A percentile compares a stretch with the other conserved stretches of the same genome.
These are phyloP conservation scores for Catunica adiposa DNA, from an alignment of 2,329 filamentous ascomycete genomes.

Conservation along the genomic window DNA sequence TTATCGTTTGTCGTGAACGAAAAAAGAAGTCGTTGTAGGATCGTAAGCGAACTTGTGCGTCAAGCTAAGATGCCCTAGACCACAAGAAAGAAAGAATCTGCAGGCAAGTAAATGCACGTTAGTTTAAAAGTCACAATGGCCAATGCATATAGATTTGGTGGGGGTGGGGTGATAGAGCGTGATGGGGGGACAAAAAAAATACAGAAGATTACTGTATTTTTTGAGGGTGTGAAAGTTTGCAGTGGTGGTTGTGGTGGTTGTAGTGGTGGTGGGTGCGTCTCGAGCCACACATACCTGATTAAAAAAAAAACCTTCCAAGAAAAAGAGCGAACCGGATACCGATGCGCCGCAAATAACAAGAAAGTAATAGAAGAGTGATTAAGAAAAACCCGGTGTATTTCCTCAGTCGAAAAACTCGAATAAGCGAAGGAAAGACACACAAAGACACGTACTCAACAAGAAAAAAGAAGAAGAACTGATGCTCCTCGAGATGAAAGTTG, in stretches of 20 bases:
- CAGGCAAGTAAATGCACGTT: not conserved
- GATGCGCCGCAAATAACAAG: conserved; percentile 9
- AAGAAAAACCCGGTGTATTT: conserved; percentile 26
- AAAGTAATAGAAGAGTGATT: conserved; percentile 20
- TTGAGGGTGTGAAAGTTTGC: not conserved
- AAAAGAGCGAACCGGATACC: conserved; percentile 12
- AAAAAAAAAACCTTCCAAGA: conserved; percentile 7
- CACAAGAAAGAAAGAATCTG: conserved; percentile 1
- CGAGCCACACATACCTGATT: not conserved
- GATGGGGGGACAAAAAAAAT: not conserved
- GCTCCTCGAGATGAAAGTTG: conserved; percentile 18
- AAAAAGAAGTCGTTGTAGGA: conserved; percentile 17
- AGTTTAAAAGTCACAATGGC: not conserved
- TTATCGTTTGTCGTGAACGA: not conserved
- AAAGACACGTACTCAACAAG: conserved; percentile 13
- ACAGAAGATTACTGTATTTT: not conserved
- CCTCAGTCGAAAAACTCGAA: conserved; percentile 27
- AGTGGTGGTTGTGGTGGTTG: not conserved
- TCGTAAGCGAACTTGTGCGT: not conserved
- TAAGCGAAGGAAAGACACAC: conserved; percentile 15
- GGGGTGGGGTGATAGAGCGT: not conserved
- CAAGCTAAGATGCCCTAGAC: conserved; percentile 5
- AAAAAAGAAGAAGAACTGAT: conserved; percentile 13
- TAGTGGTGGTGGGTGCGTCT: not conserved
- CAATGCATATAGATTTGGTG: too few relatives aligned